These are phyloP conservation scores for Immersiporthe knoxdaviesiana DNA, from an alignment of 2,329 filamentous ascomycete genomes.

Conservation along the genomic window DNA sequence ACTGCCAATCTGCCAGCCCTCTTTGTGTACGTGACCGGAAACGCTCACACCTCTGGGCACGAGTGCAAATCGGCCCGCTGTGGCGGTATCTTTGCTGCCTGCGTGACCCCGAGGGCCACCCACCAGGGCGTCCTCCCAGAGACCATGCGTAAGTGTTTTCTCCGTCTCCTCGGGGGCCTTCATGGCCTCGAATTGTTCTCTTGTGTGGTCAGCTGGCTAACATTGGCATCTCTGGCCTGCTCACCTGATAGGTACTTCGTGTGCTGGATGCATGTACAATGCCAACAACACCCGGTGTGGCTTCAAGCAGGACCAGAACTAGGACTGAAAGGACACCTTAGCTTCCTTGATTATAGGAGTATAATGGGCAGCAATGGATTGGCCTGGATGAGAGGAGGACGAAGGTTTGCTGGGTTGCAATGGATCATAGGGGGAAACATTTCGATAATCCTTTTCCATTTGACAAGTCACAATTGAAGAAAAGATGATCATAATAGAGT, in stretches of 20 bases:
- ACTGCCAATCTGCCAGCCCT: not conserved
- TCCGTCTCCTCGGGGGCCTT: not conserved
- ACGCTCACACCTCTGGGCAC: not conserved
- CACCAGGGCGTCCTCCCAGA: not conserved
- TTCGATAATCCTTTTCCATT: too few species aligned
- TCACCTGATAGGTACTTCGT: not conserved
- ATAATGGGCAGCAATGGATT: too few species aligned
- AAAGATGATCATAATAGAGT: too few species aligned
- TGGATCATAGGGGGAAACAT: too few species aligned
- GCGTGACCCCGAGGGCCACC: not conserved
- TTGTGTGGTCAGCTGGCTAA: not conserved
- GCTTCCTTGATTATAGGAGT: not conserved
- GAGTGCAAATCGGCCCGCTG: not conserved
- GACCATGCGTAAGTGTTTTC: not conserved
- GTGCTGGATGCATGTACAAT: not conserved
- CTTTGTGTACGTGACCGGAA: not conserved
- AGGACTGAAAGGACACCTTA: not conserved
- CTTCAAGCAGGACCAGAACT: not conserved
- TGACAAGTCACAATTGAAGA: too few species aligned
- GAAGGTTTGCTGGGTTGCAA: too few species aligned
- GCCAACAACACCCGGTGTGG: conserved; percentile 3
- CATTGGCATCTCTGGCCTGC: not conserved
- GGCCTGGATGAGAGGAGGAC: too few species aligned
- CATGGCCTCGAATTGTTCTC: too few species aligned
- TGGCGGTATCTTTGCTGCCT: not conserved